Percentiles rank a stretch among this genome's conserved stretches.
Evolutionary conservation across 257 asterid species (phyloP).

Genomic region (Galeopsis tetrahit): DNA sequence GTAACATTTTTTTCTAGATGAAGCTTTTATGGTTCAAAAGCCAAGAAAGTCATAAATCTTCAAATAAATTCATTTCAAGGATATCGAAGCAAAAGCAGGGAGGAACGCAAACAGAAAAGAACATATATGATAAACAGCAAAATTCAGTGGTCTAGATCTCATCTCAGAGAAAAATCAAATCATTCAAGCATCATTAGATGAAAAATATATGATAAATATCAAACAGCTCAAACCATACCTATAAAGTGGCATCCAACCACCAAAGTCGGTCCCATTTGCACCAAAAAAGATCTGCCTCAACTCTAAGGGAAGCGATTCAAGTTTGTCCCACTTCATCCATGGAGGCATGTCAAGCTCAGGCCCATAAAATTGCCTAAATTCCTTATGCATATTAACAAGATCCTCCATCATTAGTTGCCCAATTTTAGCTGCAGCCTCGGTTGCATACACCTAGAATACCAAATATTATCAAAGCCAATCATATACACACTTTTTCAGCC

Average conservation of each 20-base stretch:
- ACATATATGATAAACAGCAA: neutral
- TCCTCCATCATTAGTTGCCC: conserved; percentile 88
- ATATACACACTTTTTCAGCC: conserved; percentile 13
- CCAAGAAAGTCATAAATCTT: neutral
- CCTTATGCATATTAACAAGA: conserved; percentile 78
- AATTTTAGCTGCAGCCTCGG: conserved; percentile 78
- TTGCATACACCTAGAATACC: conserved; percentile 68
- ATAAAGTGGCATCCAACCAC: conserved; percentile 84
- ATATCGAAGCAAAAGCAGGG: neutral
- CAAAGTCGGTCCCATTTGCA: conserved; percentile 57
- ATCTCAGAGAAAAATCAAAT: neutral
- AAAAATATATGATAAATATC: neutral
- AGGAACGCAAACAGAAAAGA: neutral
- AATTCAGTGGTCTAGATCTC: conserved; percentile 1
- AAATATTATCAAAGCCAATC: conserved; percentile 28
- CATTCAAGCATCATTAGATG: neutral
- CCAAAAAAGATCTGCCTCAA: conserved; percentile 55
- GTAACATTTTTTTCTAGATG: neutral
- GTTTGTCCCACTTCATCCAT: conserved; percentile 88
- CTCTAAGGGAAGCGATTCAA: conserved; percentile 68
- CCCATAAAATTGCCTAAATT: conserved; percentile 74
- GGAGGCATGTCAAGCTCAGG: conserved; percentile 58
- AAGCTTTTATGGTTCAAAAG: conserved; percentile 17
- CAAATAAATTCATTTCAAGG: neutral
- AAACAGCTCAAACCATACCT: conserved; percentile 43